Base-by-base conservation (phyloP, 257 asterid genomes). In the Solanum clarkiae region DNA sequence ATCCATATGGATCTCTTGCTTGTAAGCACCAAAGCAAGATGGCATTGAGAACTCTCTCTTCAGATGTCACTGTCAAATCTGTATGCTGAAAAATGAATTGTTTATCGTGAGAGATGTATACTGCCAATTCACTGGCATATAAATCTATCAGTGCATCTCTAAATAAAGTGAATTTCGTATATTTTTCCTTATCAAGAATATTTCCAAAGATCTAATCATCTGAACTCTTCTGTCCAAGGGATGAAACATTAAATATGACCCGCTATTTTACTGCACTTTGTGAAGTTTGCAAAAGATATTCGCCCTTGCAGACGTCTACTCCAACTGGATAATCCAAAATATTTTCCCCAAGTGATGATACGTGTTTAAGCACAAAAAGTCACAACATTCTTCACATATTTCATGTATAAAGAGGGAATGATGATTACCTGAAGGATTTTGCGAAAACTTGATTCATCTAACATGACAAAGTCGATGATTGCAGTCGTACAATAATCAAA, bases 401-500 rank as follows among this genome's bases (percentile, higher is more conserved):
- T 74, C 45, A 26, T 15, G 82, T 77, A 49, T 4, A 77, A 24
- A 62, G 16, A 77, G 47, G 16, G 16, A 8, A 51, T 51, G 65
- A 53, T 79, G 85, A 84, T 89, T 90, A 97, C 99, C 98, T 95
- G 97, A 87, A 97, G 94, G 89, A 97, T 94, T 84, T 89, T 90
- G 84, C 93, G 84, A 65, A 95, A 93, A 17, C 95, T 92, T 85
- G 92, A 90, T 90, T 90, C 95, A 54, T 95, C 98, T 86, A 97
- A 90, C 97, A 90, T 87, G 92, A 92, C 92, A 93, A 95, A 97
- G 91, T 97, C 98, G n/a, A 84, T 77, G 91, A 92, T 90, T 82
- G 97, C 97, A 3, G 98, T 93, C 10, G 98, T 95, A 84, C 99
- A 95, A 87, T 95, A 97, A 91, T 97, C 99, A 86, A 97, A 94